Percentiles rank a stretch among this genome's conserved stretches.
phyloP scores from a whole-genome alignment of 768 basidiomycete genomes.

The Hirschioporus abietinus region DNA sequence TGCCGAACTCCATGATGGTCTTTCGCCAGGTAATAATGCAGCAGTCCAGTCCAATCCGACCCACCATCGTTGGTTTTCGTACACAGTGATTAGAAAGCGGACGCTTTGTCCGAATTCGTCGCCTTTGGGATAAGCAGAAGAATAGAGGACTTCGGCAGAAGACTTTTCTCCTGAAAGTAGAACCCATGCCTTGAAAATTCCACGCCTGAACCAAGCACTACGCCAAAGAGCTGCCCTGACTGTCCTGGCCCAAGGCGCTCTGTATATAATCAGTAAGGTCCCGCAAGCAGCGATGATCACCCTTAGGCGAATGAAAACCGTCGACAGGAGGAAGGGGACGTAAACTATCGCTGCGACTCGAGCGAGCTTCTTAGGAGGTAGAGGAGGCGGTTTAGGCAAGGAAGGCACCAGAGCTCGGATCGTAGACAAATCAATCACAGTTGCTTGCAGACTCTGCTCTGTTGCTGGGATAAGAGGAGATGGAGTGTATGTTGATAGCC shows the following conservation, averaged over 20 bases:
- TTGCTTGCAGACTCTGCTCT: slow-evolving; percentile 46
- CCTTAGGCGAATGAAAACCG: slow-evolving; percentile 55
- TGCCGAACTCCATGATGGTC: slow-evolving; percentile 78
- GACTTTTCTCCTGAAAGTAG: slow-evolving; percentile 51
- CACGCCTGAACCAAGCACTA: slow-evolving; percentile 66
- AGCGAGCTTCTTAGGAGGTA: slow-evolving; percentile 34
- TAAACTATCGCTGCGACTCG: slow-evolving; percentile 54
- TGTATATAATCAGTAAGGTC: slow-evolving; percentile 52
- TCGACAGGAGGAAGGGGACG: slow-evolving; percentile 61
- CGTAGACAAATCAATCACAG: slow-evolving; percentile 59
- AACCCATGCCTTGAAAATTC: slow-evolving; percentile 45
- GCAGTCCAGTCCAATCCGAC: slow-evolving; percentile 96
- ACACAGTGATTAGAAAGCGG: slow-evolving; percentile 83
- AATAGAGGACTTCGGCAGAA: slow-evolving; percentile 25
- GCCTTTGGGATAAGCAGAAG: slow-evolving; percentile 20
- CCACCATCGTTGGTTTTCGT: slow-evolving; percentile 98
- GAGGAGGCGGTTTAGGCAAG: slow-evolving; percentile 21
- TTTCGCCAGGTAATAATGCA: slow-evolving; percentile 82
- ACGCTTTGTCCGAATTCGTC: slow-evolving; percentile 27
- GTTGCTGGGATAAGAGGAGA: slow-evolving; percentile 35
- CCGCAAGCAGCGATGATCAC: slow-evolving; percentile 57
- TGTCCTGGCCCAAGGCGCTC: slow-evolving; percentile 61
- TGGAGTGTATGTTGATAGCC: not conserved
- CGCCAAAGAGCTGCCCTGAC: slow-evolving; percentile 52
- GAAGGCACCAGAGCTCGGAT: slow-evolving; percentile 56